phyloP scores from a whole-genome alignment of 352 stramenopile species.

The Phytophthora pisi region DNA sequence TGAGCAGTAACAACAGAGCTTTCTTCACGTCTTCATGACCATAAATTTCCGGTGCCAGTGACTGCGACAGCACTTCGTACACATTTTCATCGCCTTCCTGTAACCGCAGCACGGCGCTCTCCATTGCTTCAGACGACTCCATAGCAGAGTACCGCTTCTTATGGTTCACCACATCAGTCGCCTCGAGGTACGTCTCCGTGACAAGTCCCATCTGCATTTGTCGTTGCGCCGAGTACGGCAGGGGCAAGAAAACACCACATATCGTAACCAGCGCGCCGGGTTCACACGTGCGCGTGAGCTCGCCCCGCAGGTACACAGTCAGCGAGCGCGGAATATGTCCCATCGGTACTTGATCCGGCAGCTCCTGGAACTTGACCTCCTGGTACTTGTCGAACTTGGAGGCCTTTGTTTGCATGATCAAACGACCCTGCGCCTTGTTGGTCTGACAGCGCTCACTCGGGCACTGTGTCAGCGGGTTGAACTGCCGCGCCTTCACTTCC shows the following conservation, averaged over 20 bases:
- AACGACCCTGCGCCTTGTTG: slow-evolving; percentile 75
- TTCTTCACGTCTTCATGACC: slow-evolving; percentile 99
- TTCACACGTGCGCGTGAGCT: slow-evolving; percentile 93
- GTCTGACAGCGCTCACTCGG: slow-evolving; percentile 88
- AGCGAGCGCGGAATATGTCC: slow-evolving; percentile 97
- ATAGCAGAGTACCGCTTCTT: slow-evolving; percentile 98
- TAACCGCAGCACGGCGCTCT: slow-evolving; percentile 70
- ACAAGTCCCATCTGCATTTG: slow-evolving; percentile 98
- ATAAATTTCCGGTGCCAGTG: slow-evolving; percentile 99
- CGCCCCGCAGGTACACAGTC: slow-evolving; percentile 91
- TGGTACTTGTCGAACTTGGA: slow-evolving; percentile 99
- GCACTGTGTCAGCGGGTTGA: slow-evolving; percentile 94
- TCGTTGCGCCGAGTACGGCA: slow-evolving; percentile 91
- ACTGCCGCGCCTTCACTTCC: slow-evolving; percentile 93
- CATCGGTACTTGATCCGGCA: slow-evolving; percentile 95
- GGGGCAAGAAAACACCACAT: slow-evolving; percentile 95
- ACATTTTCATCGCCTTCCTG: slow-evolving; percentile 75
- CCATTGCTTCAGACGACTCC: slow-evolving; percentile 86
- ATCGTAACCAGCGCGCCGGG: slow-evolving; percentile 97
- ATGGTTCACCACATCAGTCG: slow-evolving; percentile 95
- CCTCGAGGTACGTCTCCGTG: slow-evolving; percentile 97
- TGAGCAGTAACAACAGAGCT: slow-evolving; percentile 97
- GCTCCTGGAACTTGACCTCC: slow-evolving; percentile 97
- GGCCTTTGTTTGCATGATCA: slow-evolving; percentile 96
- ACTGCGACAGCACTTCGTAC: slow-evolving; percentile 95